Conservation (phyloP, 306 rosid genomes). For the Geum urbanum region DNA sequence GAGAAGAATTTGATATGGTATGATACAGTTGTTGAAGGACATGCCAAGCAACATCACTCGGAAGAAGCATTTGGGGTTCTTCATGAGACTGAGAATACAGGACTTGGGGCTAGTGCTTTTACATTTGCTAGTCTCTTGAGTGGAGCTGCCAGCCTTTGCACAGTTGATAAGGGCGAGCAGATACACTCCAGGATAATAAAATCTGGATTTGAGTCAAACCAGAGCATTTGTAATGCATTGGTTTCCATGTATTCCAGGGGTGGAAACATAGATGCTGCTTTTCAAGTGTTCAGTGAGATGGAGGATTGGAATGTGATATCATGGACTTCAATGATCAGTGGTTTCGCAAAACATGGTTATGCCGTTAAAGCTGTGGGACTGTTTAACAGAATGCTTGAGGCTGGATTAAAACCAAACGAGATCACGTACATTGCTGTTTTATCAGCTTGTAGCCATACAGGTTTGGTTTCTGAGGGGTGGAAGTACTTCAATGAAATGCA, state of each 20-base stretch:
- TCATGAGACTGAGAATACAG: slow-evolving; percentile 17
- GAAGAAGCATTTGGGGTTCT: slow-evolving; percentile 22
- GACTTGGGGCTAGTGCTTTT: slow-evolving; percentile 15
- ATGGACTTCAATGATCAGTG: slow-evolving; percentile 28
- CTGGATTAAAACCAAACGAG: slow-evolving; percentile 22
- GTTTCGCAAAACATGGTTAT: slow-evolving; percentile 24
- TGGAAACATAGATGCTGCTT: slow-evolving; percentile 27
- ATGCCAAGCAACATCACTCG: slow-evolving; percentile 5
- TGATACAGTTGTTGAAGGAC: slow-evolving; percentile 17
- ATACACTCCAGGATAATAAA: slow-evolving; percentile 22
- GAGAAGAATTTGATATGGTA: slow-evolving; percentile 25
- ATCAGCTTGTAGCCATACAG: slow-evolving; percentile 33
- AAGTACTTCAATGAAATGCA: slow-evolving; percentile 28
- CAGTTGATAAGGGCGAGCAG: slow-evolving; percentile 20
- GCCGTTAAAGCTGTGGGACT: slow-evolving; percentile 8
- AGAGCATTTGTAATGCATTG: slow-evolving; percentile 14
- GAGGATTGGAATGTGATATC: slow-evolving; percentile 22
- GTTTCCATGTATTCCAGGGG: slow-evolving; percentile 29
- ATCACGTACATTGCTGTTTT: slow-evolving; percentile 27
- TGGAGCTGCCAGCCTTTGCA: slow-evolving; percentile 26
- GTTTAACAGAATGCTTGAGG: slow-evolving; percentile 18
- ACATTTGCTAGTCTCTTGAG: slow-evolving; percentile 27
- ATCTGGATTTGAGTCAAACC: slow-evolving; percentile 24
- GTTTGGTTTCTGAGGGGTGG: slow-evolving; percentile 31
- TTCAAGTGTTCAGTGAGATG: slow-evolving; percentile 15